Percentiles rank a stretch among this genome's conserved stretches.
phyloP scores from a whole-genome alignment of 2,329 filamentous ascomycete genomes.

The Periconia digitata region DNA sequence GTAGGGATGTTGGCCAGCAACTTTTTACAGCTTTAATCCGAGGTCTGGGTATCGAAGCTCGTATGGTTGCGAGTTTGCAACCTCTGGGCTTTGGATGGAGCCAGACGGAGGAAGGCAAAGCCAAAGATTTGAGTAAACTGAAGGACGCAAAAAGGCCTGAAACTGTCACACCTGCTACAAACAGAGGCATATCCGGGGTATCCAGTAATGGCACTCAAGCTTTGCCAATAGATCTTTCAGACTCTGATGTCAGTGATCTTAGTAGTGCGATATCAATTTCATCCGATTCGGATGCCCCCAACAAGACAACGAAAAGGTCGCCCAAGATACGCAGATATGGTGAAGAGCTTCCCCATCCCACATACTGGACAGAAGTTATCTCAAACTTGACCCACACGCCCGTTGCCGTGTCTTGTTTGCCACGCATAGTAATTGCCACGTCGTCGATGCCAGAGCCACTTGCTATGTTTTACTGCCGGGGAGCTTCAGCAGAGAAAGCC shows the following conservation, averaged over 20 bases:
- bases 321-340: slow-evolving; percentile 61
- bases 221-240: slow-evolving; percentile 49
- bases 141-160: slow-evolving; percentile 6
- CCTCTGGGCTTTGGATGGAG: slow-evolving; percentile 89
- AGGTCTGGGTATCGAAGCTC: slow-evolving; percentile 76
- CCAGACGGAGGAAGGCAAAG: slow-evolving; percentile 75
- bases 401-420: slow-evolving; percentile 72
- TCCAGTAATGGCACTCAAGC: slow-evolving; percentile 28
- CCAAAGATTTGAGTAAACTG: slow-evolving; percentile 40
- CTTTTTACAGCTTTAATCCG: slow-evolving; percentile 85
- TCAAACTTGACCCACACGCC: slow-evolving; percentile 80
- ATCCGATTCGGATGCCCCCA: slow-evolving; percentile 55
- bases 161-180: slow-evolving; percentile 3
- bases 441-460: slow-evolving; percentile 70
- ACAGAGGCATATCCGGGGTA: slow-evolving; percentile 5
- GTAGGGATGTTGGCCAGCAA: slow-evolving; percentile 83
- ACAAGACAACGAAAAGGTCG: slow-evolving; percentile 50
- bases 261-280: slow-evolving; percentile 48
- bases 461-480: slow-evolving; percentile 78
- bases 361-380: slow-evolving; percentile 90
- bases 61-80: slow-evolving; percentile 83
- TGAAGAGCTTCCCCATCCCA: slow-evolving; percentile 76
- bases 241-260: slow-evolving; percentile 50
- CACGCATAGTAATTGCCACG: slow-evolving; percentile 55
- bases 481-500: slow-evolving; percentile 77